These are phyloP conservation scores for Suillus tomentosus DNA, from an alignment of 768 basidiomycete genomes.

Conservation along the genomic window DNA sequence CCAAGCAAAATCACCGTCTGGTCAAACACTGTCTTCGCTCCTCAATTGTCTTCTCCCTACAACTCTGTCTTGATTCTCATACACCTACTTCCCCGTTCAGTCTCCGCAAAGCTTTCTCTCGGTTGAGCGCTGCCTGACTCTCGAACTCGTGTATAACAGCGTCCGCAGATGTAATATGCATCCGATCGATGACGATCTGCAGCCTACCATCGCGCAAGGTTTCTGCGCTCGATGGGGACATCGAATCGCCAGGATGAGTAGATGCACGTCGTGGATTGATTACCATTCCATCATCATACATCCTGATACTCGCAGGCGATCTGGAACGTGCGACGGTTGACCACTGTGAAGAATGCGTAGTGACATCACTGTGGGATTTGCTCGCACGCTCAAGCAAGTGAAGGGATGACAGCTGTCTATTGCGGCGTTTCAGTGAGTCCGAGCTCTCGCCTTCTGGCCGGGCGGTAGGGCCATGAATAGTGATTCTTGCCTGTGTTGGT, in stretches of 20 bases:
- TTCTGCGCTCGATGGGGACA: constrained; percentile 5
- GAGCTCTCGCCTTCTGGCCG: constrained; percentile 8
- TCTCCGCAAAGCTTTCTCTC: neutral
- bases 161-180: constrained; percentile 33
- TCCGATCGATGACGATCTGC: constrained; percentile 13
- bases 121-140: neutral
- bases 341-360: constrained; percentile 36
- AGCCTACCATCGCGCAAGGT: neutral
- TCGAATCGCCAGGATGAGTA: constrained; percentile 6
- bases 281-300: constrained; percentile 22
- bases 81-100: neutral
- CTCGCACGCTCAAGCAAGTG: constrained; percentile 24
- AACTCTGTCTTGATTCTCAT: constrained; percentile 10
- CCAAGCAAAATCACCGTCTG: neutral
- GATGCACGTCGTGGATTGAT: constrained; percentile 6
- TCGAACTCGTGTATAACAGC: constrained; percentile 22
- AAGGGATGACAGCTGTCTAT: constrained; percentile 18
- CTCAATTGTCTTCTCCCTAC: constrained; percentile 23
- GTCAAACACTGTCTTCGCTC: constrained; percentile 9
- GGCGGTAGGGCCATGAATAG: constrained; percentile 8
- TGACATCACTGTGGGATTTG: constrained; percentile 27
- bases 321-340: constrained; percentile 26
- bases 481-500: constrained; percentile 12
- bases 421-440: constrained; percentile 11
- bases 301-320: constrained; percentile 23